phyloP scores from a whole-genome alignment of 1,284 basidiomycete species.

The Irpex sp. region DNA sequence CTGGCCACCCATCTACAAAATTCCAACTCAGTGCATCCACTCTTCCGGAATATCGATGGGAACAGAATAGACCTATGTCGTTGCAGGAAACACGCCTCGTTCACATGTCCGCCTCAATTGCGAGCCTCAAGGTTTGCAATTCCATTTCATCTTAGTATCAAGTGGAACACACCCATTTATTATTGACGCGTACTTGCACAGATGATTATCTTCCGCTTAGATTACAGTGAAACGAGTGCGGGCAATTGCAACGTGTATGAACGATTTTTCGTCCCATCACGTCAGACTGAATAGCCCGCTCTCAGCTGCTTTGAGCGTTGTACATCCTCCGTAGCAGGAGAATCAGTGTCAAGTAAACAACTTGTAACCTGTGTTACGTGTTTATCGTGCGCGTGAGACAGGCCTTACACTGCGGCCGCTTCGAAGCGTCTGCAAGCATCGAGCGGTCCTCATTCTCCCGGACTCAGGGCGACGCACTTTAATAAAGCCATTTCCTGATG shows the following conservation, averaged over 20 bases:
- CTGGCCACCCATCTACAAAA: background rate
- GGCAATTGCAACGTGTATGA: background rate
- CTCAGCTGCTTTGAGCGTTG: background rate
- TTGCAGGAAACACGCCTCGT: background rate
- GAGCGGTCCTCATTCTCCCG: slow-evolving; percentile 13
- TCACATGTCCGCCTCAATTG: background rate
- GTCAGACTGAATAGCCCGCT: background rate
- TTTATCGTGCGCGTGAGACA: background rate
- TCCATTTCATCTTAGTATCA: too few species aligned
- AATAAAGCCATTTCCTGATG: slow-evolving; percentile 26
- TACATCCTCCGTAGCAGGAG: background rate
- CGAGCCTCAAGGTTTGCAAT: background rate
- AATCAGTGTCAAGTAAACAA: background rate
- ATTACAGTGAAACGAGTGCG: background rate
- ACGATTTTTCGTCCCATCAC: background rate
- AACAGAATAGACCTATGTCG: background rate
- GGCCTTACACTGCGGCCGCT: background rate
- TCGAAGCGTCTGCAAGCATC: slow-evolving; percentile 1
- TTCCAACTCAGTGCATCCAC: background rate
- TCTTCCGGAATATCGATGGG: background rate
- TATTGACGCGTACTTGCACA: background rate
- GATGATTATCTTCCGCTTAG: background rate
- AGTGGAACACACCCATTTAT: too few species aligned
- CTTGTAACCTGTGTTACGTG: background rate
- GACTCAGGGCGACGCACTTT: slow-evolving; percentile 22